Conservation (phyloP, 805 yeast genomes). For the Candida hungchunana region DNA sequence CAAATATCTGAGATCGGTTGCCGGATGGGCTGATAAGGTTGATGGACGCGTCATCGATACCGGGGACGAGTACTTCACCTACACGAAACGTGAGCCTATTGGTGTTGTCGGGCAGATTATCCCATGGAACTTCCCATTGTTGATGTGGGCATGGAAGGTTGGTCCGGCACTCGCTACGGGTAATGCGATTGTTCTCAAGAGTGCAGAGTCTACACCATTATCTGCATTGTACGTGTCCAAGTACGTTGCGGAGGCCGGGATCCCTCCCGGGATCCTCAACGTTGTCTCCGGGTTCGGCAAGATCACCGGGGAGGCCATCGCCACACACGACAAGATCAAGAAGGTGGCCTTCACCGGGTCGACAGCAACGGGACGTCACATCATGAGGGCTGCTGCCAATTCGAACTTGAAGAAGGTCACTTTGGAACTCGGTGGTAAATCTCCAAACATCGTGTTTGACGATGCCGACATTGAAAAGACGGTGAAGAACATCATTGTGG, state of each 20-base stretch:
- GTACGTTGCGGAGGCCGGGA: slow-evolving; percentile 73
- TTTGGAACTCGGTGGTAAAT: slow-evolving; percentile 86
- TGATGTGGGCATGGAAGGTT: slow-evolving; percentile 93
- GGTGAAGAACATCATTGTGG: slow-evolving; percentile 62
- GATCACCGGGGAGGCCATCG: slow-evolving; percentile 76
- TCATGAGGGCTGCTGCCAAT: slow-evolving; percentile 68
- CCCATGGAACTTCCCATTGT: slow-evolving; percentile 95
- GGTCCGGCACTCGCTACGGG: slow-evolving; percentile 93
- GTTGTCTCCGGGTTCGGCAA: slow-evolving; percentile 84
- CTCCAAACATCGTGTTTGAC: slow-evolving; percentile 77
- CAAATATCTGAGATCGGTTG: slow-evolving; percentile 74
- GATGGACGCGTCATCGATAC: slow-evolving; percentile 74
- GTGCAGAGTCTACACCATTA: slow-evolving; percentile 90
- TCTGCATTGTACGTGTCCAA: slow-evolving; percentile 75
- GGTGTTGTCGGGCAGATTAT: slow-evolving; percentile 96
- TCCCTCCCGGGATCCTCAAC: slow-evolving; percentile 90
- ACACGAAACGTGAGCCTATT: slow-evolving; percentile 82
- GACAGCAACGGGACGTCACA: slow-evolving; percentile 76
- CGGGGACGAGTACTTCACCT: slow-evolving; percentile 67
- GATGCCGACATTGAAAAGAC: slow-evolving; percentile 69
- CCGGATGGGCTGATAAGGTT: slow-evolving; percentile 89
- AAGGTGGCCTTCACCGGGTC: slow-evolving; percentile 96
- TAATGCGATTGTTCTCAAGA: slow-evolving; percentile 81
- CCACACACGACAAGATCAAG: slow-evolving; percentile 74
- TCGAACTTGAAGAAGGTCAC: slow-evolving; percentile 76